Conservation (phyloP, 805 yeast genomes). For the Ogataea corticis region DNA sequence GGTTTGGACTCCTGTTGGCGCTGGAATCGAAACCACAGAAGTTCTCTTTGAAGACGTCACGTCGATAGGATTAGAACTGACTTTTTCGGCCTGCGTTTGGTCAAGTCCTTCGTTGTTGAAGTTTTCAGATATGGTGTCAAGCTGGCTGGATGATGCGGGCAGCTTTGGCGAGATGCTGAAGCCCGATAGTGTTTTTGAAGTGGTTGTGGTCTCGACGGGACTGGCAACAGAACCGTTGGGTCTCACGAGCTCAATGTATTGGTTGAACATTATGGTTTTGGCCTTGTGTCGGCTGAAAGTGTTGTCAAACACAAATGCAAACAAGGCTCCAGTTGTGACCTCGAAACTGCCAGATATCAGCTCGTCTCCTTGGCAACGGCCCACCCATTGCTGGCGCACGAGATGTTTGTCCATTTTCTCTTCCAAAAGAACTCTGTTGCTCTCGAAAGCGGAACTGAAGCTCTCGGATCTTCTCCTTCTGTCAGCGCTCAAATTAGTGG, state of each 20-base stretch:
- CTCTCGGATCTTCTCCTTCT: constrained; percentile 19
- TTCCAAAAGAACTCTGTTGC: constrained; percentile 35
- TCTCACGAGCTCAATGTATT: constrained; percentile 31
- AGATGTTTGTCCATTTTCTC: constrained; percentile 60
- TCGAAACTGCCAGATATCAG: constrained; percentile 60
- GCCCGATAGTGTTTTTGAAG: background rate
- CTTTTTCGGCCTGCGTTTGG: background rate
- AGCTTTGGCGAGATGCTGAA: background rate
- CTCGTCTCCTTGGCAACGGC: constrained; percentile 60
- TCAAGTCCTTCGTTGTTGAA: constrained; percentile 9
- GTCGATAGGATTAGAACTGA: constrained; percentile 5
- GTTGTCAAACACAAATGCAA: constrained; percentile 90
- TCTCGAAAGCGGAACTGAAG: constrained; percentile 39
- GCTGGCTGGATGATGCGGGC: constrained; percentile 6
- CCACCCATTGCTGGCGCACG: constrained; percentile 52
- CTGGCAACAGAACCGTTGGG: background rate
- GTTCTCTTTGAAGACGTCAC: background rate
- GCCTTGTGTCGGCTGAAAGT: constrained; percentile 83
- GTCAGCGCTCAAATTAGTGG: constrained; percentile 1
- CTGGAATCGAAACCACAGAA: constrained; percentile 2
- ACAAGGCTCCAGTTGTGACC: constrained; percentile 65
- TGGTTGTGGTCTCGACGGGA: background rate
- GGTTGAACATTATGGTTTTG: constrained; percentile 75
- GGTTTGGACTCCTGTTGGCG: background rate
- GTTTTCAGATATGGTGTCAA: constrained; percentile 13